Conservation (phyloP, 1,284 basidiomycete genomes). For the Puccinia horiana region DNA sequence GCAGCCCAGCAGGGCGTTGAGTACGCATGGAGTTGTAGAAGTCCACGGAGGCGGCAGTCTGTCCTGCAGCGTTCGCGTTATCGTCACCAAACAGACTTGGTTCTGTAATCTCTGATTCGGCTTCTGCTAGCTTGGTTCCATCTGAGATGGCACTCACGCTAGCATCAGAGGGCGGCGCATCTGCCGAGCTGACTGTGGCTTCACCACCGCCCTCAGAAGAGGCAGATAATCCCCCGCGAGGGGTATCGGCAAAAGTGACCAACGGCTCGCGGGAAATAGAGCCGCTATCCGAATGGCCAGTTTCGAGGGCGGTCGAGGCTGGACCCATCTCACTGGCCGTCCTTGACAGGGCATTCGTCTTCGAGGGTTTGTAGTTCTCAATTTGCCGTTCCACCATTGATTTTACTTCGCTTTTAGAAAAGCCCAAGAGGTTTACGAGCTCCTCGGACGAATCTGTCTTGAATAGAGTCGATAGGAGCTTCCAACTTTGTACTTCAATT, state of each 20-base stretch:
- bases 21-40: constrained; percentile 78
- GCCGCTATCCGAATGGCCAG: constrained; percentile 63
- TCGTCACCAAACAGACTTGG: constrained; percentile 88
- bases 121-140: constrained; percentile 63
- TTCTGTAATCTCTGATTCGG: constrained; percentile 64
- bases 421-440: constrained; percentile 85
- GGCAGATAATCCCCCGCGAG: constrained; percentile 53
- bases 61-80: constrained; percentile 59
- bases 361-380: constrained; percentile 67
- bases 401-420: constrained; percentile 83
- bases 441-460: constrained; percentile 84
- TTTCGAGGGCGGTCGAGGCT: constrained; percentile 74
- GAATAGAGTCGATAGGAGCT: constrained; percentile 83
- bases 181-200: constrained; percentile 61
- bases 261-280: constrained; percentile 53
- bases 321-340: constrained; percentile 61
- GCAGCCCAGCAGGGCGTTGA: constrained; percentile 23
- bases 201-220: constrained; percentile 59
- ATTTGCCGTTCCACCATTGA: constrained; percentile 78
- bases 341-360: constrained; percentile 59
- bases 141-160: constrained; percentile 69
- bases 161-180: constrained; percentile 71
- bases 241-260: constrained; percentile 59
- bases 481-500: constrained; percentile 72
- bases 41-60: constrained; percentile 68